These are phyloP conservation scores for Areca catechu DNA, from an alignment of 176 grass and related monocot species.

Conservation along the genomic window DNA sequence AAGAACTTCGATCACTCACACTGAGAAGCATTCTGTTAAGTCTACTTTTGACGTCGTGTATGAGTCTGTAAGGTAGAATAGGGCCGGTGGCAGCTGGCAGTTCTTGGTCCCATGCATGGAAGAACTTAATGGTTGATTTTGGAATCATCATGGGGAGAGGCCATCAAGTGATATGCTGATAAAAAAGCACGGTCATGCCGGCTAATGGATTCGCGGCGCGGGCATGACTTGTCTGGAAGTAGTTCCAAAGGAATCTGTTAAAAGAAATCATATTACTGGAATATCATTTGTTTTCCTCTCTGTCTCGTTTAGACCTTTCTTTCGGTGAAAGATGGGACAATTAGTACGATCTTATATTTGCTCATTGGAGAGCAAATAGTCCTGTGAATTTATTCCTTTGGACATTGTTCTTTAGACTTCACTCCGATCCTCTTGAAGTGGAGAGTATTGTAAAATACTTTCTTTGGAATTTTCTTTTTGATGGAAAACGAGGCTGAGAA, in stretches of 20 bases:
- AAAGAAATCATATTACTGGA: no score
- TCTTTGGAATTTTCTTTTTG: no score
- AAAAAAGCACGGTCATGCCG: conserved; percentile 74
- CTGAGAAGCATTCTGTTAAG: conserved; percentile 56
- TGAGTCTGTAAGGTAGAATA: conserved; percentile 38
- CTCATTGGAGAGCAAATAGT: no score
- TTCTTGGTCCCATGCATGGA: conserved; percentile 71
- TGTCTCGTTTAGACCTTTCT: no score
- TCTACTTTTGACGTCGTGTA: conserved; percentile 54
- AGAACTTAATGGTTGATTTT: conserved; percentile 49
- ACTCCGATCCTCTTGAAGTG: no score
- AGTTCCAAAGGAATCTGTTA: conserved; percentile 23
- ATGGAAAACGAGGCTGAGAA: no score
- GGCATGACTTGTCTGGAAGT: conserved; percentile 17
- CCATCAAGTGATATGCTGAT: conserved; percentile 53
- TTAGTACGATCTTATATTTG: no score
- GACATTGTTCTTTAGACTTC: no score
- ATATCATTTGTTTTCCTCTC: no score
- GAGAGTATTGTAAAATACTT: no score
- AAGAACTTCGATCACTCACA: conserved; percentile 54
- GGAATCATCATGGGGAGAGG: conserved; percentile 51
- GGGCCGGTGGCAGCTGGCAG: conserved; percentile 71
- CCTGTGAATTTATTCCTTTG: no score
- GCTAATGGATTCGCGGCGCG: conserved; percentile 32
- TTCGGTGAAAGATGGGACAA: no score